A percentile compares a stretch with the other conserved stretches of the same genome.
phyloP scores from a whole-genome alignment of 2,329 filamentous ascomycete species.

The Fusarium sp. region DNA sequence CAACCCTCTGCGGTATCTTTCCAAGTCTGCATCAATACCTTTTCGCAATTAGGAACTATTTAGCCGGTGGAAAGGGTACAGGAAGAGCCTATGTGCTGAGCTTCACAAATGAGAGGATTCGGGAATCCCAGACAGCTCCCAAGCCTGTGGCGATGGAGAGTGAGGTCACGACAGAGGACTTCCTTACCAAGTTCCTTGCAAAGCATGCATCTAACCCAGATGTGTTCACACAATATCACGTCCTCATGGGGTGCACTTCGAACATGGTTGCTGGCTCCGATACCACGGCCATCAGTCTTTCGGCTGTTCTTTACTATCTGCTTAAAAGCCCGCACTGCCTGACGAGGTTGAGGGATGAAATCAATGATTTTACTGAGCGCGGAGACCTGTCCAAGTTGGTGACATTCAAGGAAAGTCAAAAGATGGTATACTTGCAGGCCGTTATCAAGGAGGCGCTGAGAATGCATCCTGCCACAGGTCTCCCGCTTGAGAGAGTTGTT shows the following conservation, averaged over 20 bases:
- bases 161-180: constrained; percentile 31
- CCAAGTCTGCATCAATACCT: constrained; percentile 8
- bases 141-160: neutral
- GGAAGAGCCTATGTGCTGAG: constrained; percentile 24
- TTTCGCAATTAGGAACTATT: constrained; percentile 17
- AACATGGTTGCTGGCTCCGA: constrained; percentile 47
- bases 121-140: constrained; percentile 7
- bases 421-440: constrained; percentile 42
- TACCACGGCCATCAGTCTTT: constrained; percentile 43
- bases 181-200: constrained; percentile 42
- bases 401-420: constrained; percentile 37
- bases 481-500: constrained; percentile 39
- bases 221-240: constrained; percentile 34
- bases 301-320: constrained; percentile 37
- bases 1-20: constrained; percentile 12
- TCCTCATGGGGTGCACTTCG: constrained; percentile 37
- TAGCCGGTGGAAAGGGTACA: constrained; percentile 8
- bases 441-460: constrained; percentile 42
- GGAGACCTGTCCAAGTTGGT: constrained; percentile 20
- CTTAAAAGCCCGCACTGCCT: constrained; percentile 29
- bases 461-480: constrained; percentile 40
- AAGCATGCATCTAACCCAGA: constrained; percentile 34
- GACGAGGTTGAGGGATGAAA: constrained; percentile 22
- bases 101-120: constrained; percentile 26
- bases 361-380: neutral